Evolutionary conservation across 2,329 filamentous ascomycete genomes (phyloP).

Genomic region (Aspergillus transmontanensis): DNA sequence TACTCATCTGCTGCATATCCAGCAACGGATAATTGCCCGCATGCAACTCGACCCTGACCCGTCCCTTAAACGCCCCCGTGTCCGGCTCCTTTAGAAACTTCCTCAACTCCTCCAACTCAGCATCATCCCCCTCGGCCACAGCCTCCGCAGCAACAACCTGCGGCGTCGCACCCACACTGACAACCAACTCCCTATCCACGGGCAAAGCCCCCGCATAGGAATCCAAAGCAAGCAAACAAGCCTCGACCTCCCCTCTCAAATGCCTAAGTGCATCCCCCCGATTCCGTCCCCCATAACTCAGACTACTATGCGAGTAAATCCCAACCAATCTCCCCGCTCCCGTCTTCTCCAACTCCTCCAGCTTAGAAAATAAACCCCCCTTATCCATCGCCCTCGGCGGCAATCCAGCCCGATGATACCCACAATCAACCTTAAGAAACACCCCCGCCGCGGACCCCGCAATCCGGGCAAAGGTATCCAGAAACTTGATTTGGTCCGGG

Average conservation of each 20-base stretch:
- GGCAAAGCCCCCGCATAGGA: constrained; percentile 19
- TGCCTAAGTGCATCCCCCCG: constrained; percentile 61
- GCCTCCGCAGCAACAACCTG: constrained; percentile 70
- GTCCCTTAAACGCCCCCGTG: neutral
- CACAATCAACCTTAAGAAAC: constrained; percentile 76
- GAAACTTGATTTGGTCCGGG: constrained; percentile 58
- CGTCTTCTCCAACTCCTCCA: constrained; percentile 28
- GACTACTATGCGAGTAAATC: constrained; percentile 73
- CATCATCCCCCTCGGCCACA: constrained; percentile 46
- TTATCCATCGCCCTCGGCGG: constrained; percentile 50
- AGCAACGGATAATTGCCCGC: constrained; percentile 76
- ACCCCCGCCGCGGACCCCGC: constrained; percentile 56
- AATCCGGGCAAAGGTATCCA: constrained; percentile 47
- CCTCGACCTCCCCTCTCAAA: constrained; percentile 62
- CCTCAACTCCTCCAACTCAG: constrained; percentile 19
- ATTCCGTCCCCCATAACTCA: constrained; percentile 64
- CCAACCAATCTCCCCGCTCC: constrained; percentile 55
- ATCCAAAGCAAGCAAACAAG: constrained; percentile 37
- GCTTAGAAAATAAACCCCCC: constrained; percentile 31
- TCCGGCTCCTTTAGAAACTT: constrained; percentile 31
- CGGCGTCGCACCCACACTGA: constrained; percentile 77
- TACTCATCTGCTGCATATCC: constrained; percentile 78
- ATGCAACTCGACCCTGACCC: constrained; percentile 66
- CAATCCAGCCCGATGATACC: constrained; percentile 71
- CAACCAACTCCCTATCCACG: constrained; percentile 43